Base-by-base conservation (phyloP, 2,329 filamentous ascomycete species). In the Leptographium radiaticola region DNA sequence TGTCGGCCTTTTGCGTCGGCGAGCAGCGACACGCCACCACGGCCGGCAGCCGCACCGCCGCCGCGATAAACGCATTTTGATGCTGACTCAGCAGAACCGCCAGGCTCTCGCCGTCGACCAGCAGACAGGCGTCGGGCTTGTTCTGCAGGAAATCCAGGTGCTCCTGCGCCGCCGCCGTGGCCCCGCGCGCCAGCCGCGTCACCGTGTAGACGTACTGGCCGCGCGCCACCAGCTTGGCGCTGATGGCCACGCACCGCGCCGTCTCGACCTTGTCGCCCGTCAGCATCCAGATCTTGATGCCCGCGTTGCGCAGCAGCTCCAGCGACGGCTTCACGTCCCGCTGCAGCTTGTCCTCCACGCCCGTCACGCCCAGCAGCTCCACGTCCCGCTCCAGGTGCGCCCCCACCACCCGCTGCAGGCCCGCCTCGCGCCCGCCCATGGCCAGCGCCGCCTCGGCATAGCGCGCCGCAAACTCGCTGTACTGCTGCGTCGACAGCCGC, bases 231-330 rank as follows among this genome's bases (percentile, higher is more conserved):
- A 98, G 78, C 67, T 96, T 96, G 34, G 91, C 90, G 64, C 87
- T 94, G 45, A 98, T 86, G 2, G 93, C 94, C 13, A 98, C 91
- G 68, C 93, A 98, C 39, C 93, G 84, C 16, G 93, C 93, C 15
- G 93, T 98, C 70, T 98, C 93, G 3, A 98, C 88, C 70, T 98
- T 98, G 75, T 98, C 93, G 48, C 93, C 93, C 0, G 93, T 98
- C 66, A 98, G 75, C 93, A 98, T 98, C 93, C 93, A 98, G 51
- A 98, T 97, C 68, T 97, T 97, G 70, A 98, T 93, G 31, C 93
- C 93, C 0, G 93, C 93, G 63, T 98, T 98, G 60, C 93, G 87
- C 52, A 98, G 79, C 6, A 98, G 80, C 68, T 98, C 94, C 7
- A 98, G 76, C 0, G 89, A 95, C 1, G 91, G 87, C 67, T 97